phyloP scores from a whole-genome alignment of 2,329 filamentous ascomycete genomes.

The Colletotrichum sp. region DNA sequence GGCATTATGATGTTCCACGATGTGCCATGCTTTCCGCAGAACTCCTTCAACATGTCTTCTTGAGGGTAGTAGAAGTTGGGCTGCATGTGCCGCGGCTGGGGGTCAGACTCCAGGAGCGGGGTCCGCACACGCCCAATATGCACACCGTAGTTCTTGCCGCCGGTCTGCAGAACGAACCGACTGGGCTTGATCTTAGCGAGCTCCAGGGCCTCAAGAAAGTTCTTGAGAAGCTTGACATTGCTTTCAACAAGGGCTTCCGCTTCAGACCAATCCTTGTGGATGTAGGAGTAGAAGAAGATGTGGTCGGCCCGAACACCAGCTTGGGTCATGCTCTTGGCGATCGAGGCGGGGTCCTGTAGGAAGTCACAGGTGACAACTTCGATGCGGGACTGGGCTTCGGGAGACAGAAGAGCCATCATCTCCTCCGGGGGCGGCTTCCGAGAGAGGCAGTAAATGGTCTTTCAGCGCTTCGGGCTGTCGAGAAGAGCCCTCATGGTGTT shows the following conservation, averaged over 20 bases:
- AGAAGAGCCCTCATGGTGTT: neutral
- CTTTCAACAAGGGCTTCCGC: neutral
- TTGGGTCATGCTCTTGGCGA: neutral
- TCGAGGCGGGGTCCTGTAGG: neutral
- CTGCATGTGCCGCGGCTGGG: neutral
- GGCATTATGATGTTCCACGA: neutral
- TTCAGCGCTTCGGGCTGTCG: neutral
- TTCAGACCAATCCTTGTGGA: constrained; percentile 4
- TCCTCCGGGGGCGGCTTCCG: neutral
- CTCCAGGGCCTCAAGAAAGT: constrained; percentile 2
- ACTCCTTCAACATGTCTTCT: neutral
- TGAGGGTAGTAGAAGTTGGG: constrained; percentile 13
- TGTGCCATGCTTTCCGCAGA: neutral
- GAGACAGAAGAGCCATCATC: neutral
- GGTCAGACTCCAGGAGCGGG: neutral
- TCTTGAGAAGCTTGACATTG: neutral
- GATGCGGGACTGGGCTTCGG: neutral
- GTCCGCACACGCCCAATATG: neutral
- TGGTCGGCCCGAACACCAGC: neutral
- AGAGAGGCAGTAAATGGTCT: neutral
- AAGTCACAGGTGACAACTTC: constrained; percentile 1
- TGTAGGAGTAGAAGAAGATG: constrained; percentile 11
- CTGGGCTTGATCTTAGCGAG: neutral
- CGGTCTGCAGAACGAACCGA: constrained; percentile 7
- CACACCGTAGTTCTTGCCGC: constrained; percentile 13